phyloP scores from a whole-genome alignment of 805 yeast genomes.

The Scheffersomyces lignosus region DNA sequence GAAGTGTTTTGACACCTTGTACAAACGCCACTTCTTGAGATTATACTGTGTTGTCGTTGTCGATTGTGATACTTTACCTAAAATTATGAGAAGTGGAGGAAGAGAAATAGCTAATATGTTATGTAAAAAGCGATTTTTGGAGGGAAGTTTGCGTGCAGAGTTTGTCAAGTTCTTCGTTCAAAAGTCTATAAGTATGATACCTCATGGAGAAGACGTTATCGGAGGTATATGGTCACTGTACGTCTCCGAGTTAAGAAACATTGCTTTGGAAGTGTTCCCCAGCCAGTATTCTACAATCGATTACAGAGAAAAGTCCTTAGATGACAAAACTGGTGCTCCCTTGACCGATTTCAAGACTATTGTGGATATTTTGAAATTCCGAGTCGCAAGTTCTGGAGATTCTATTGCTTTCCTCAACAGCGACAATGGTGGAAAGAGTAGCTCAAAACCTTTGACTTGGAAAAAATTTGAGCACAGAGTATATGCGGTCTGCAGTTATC shows the following conservation, averaged over 20 bases:
- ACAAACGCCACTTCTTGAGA: constrained; percentile 63
- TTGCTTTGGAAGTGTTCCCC: constrained; percentile 62
- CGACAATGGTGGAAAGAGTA: constrained; percentile 35
- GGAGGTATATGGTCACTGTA: constrained; percentile 88
- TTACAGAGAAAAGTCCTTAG: constrained; percentile 70
- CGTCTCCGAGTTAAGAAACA: constrained; percentile 63
- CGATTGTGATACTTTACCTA: constrained; percentile 77
- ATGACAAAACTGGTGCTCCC: constrained; percentile 73
- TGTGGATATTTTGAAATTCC: constrained; percentile 72
- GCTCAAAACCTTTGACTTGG: constrained; percentile 58
- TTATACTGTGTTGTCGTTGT: constrained; percentile 81
- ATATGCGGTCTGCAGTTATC: constrained; percentile 69
- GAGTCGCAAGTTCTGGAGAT: constrained; percentile 74
- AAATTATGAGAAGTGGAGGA: constrained; percentile 82
- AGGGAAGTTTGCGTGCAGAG: constrained; percentile 76
- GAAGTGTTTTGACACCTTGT: constrained; percentile 43
- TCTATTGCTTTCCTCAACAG: constrained; percentile 67
- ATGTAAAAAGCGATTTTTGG: constrained; percentile 72
- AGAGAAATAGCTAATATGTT: constrained; percentile 90
- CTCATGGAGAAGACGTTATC: constrained; percentile 69
- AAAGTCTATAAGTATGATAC: constrained; percentile 61
- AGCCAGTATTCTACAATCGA: constrained; percentile 83
- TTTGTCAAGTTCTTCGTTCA: constrained; percentile 78
- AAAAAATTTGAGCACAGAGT: constrained; percentile 74
- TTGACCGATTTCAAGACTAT: constrained; percentile 72